phyloP scores from a whole-genome alignment of 2,329 filamentous ascomycete genomes.

The Sporothrix luriei region DNA sequence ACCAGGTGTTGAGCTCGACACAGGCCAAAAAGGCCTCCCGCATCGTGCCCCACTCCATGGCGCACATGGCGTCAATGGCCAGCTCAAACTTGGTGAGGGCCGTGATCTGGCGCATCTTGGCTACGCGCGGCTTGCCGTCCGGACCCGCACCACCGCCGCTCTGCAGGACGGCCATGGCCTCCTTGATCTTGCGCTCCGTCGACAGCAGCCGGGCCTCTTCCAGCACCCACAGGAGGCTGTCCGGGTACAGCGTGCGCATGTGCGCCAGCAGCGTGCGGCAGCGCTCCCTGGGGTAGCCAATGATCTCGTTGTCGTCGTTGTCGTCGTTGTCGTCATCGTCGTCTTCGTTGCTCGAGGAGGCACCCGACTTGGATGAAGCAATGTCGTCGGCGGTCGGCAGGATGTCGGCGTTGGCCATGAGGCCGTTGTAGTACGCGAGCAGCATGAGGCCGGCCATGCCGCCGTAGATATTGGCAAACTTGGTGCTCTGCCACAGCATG shows the following conservation, averaged over 20 bases:
- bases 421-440: constrained; percentile 83
- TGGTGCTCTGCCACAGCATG: constrained; percentile 88
- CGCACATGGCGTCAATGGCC: constrained; percentile 74
- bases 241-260: constrained; percentile 78
- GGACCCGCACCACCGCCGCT: constrained; percentile 35
- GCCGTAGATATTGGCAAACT: constrained; percentile 87
- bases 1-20: constrained; percentile 86
- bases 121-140: constrained; percentile 52
- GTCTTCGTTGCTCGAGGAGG: too few relatives aligned
- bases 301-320: constrained; percentile 57
- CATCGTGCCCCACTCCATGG: constrained; percentile 74
- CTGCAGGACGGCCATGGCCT: constrained; percentile 67
- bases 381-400: constrained; percentile 65
- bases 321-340: too few relatives aligned
- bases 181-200: constrained; percentile 65
- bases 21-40: constrained; percentile 74
- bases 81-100: constrained; percentile 85
- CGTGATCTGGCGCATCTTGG: constrained; percentile 83
- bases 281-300: constrained; percentile 71
- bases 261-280: constrained; percentile 68
- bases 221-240: constrained; percentile 81
- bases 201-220: constrained; percentile 81
- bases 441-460: constrained; percentile 81
- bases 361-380: constrained; percentile 44
- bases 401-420: constrained; percentile 87